A percentile compares a stretch with the other conserved stretches of the same genome.
Conservation (phyloP, 2,329 filamentous ascomycete genomes). For the Colletotrichum musae region DNA sequence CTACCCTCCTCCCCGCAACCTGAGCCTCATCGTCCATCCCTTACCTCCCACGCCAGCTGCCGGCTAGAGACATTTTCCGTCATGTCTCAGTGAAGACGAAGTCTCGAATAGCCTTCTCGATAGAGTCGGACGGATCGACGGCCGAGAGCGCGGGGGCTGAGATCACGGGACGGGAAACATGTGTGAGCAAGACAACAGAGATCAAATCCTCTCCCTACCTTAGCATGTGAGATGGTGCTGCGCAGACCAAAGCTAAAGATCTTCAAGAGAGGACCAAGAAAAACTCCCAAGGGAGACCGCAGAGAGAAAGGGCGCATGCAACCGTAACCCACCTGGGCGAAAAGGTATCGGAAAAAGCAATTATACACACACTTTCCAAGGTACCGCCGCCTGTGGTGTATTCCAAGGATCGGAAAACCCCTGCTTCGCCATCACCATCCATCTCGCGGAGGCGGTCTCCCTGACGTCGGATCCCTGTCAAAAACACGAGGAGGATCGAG, state of each 20-base stretch:
- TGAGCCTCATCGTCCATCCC: conserved; percentile 31
- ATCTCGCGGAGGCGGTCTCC: too few relatives aligned
- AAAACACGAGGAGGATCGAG: too few relatives aligned
- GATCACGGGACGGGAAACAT: conserved; percentile 15
- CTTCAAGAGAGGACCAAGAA: conserved; percentile 12
- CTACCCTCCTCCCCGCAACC: not conserved
- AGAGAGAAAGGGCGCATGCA: too few relatives aligned
- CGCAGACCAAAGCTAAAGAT: not conserved
- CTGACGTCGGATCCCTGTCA: too few relatives aligned
- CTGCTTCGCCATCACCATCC: not conserved
- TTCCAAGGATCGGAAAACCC: conserved; percentile 3
- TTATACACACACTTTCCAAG: not conserved
- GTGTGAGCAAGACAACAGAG: conserved; percentile 11
- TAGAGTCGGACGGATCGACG: conserved; percentile 8
- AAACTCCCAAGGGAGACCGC: not conserved
- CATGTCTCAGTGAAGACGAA: conserved; percentile 1
- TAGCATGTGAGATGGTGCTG: not conserved
- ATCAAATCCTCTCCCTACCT: not conserved
- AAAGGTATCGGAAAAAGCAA: conserved; percentile 28
- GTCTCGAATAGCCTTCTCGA: conserved; percentile 9
- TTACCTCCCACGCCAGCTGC: conserved; percentile 18
- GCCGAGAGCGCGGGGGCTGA: not conserved
- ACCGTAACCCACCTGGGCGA: too few relatives aligned
- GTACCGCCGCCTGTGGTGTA: too few relatives aligned
- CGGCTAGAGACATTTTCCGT: not conserved